These are phyloP conservation scores for Apiospora koreana DNA, from an alignment of 2,329 filamentous ascomycete species.

Conservation along the genomic window DNA sequence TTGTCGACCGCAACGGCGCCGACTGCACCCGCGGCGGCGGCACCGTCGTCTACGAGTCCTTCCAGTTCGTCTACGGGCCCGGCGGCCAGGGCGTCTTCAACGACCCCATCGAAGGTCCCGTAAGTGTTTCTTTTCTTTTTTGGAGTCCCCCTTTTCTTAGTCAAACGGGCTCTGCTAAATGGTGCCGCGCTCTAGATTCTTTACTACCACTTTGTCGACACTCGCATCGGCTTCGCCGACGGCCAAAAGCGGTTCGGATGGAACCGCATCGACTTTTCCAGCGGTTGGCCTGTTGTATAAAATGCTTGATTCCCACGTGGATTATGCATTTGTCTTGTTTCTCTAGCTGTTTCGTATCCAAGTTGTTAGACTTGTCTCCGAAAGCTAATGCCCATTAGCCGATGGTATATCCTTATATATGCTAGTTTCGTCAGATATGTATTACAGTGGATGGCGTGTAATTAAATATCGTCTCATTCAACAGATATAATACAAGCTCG, in stretches of 20 bases:
- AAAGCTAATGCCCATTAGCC: too few relatives aligned
- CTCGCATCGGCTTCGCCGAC: conserved; percentile 52
- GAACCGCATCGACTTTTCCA: conserved; percentile 43
- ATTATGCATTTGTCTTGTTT: too few relatives aligned
- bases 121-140: conserved; percentile 27
- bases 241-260: conserved; percentile 46
- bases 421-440: too few relatives aligned
- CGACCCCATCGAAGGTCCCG: conserved; percentile 48
- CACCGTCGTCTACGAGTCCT: conserved; percentile 56
- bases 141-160: too few relatives aligned
- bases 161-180: too few relatives aligned
- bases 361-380: too few relatives aligned
- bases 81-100: conserved; percentile 61
- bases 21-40: conserved; percentile 58
- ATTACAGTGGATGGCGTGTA: too few relatives aligned
- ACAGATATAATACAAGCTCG: too few relatives aligned
- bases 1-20: conserved; percentile 56
- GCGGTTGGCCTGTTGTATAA: conserved; percentile 45
- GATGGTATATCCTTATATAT: too few relatives aligned
- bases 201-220: conserved; percentile 41
- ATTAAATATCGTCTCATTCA: too few relatives aligned
- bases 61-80: conserved; percentile 61
- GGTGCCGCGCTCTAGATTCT: not conserved
- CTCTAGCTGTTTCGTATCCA: too few relatives aligned
- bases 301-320: not conserved